Percentiles rank a stretch among this genome's conserved stretches.
These are phyloP conservation scores for Cyberlindnera nakhonratchasimensis DNA, from an alignment of 805 yeast genomes.

Conservation along the genomic window DNA sequence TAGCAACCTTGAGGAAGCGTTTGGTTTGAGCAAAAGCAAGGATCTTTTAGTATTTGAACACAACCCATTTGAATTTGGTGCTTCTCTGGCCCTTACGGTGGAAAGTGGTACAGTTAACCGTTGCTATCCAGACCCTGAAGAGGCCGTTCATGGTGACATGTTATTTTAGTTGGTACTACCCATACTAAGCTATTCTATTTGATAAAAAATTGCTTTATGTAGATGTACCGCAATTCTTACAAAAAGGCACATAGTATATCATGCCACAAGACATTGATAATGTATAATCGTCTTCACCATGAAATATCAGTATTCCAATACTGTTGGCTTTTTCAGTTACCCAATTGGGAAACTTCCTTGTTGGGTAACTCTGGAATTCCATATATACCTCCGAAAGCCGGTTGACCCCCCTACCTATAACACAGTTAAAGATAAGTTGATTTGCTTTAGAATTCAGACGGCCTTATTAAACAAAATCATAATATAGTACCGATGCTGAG, in stretches of 20 bases:
- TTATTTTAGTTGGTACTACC: neutral
- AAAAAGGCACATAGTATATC: too few relatives aligned
- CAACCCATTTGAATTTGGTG: constrained; percentile 10
- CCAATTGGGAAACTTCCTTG: neutral
- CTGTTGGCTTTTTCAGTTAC: neutral
- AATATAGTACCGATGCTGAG: too few relatives aligned
- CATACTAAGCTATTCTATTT: neutral
- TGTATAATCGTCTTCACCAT: too few relatives aligned
- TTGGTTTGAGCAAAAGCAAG: neutral
- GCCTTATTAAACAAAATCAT: too few relatives aligned
- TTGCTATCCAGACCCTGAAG: constrained; percentile 10
- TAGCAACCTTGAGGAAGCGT: constrained; percentile 1
- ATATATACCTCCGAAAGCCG: neutral
- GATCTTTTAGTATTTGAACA: constrained; percentile 6
- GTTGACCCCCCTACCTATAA: neutral
- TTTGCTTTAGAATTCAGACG: too few relatives aligned
- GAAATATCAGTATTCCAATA: neutral
- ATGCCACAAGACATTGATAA: too few relatives aligned
- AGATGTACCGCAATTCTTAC: neutral
- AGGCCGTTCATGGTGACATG: constrained; percentile 7
- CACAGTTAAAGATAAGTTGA: neutral
- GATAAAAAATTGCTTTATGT: neutral
- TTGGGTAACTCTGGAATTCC: neutral
- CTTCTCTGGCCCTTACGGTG: constrained; percentile 3
- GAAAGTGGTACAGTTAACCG: constrained; percentile 1